Conservation (phyloP, 208 protist genomes). For the Leishmania braziliensis region DNA sequence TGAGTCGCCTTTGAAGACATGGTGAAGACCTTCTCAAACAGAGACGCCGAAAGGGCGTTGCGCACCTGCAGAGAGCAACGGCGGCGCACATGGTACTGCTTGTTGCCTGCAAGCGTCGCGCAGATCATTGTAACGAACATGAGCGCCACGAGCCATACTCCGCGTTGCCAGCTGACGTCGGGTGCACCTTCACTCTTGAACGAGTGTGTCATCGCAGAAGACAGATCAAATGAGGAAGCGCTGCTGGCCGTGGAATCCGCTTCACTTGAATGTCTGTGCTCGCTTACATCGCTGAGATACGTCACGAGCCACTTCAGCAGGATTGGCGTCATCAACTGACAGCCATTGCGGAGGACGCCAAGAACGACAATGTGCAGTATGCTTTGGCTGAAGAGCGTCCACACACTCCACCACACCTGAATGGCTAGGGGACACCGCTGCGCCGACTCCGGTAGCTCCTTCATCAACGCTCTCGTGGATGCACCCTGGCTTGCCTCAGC, state of each 20-base stretch:
- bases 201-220: background rate
- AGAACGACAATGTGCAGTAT: background rate
- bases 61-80: conserved; percentile 41
- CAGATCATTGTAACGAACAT: conserved; percentile 5
- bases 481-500: background rate
- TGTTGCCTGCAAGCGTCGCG: conserved; percentile 1
- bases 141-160: background rate
- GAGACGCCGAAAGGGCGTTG: conserved; percentile 59
- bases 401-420: conserved; percentile 1
- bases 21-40: conserved; percentile 86
- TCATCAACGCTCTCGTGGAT: background rate
- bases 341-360: background rate
- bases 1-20: conserved; percentile 46
- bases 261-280: background rate
- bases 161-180: conserved; percentile 4
- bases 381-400: conserved; percentile 5
- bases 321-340: conserved; percentile 6
- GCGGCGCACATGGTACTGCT: conserved; percentile 39
- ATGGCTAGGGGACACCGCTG: background rate
- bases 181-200: background rate
- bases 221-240: background rate
- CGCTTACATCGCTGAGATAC: conserved; percentile 2
- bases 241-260: background rate
- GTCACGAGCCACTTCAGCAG: conserved; percentile 18
- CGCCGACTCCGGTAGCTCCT: background rate